Base-by-base conservation (phyloP, 192 early-diverging fungal species). In the Podila epicladia region DNA sequence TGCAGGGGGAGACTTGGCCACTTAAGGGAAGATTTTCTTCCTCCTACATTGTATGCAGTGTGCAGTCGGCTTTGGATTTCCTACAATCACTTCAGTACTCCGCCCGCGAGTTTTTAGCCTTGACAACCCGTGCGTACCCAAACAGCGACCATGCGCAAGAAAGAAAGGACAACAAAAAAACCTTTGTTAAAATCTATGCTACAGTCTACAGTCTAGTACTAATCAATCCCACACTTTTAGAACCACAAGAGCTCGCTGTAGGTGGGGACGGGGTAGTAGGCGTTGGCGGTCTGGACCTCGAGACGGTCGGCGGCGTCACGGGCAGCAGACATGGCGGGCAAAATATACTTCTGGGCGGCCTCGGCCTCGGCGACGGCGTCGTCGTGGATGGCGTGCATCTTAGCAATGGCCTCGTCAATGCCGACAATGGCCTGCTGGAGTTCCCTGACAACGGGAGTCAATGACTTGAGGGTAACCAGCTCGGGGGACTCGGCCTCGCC, bases 201-300 rank as follows among this genome's bases (percentile, higher is more conserved):
- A 41, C 41, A 41, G 15, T 41, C 41, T 11, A 41, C 35, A 37
- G n/a, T n/a, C 35, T 37, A 8, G n/a, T n/a, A n/a, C n/a, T n/a
- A 8, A 8, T 37, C 9, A 13, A 9, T 41, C 41, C 41, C 12
- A 37, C 13, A 15, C 12, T 13, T 37, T 58, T 79, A 79, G 76
- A 79, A 79, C 76, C 76, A 79, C 31, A 97, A 87, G 51, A 99
- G 90, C 88, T 99, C 96, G 33, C 93, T 91, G 90, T 99, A 99
- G 87, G 96, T 97, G 85, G 98, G 98, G 83, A 95, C 91, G 33
- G 96, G 96, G 96, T 97, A 99, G 86, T 86, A 90, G 91, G 95
- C 97, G 90, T 98, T 96, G 32, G 93, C 91, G 57, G 95, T 88
- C 31, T 93, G 59, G n/a, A 76, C 63, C 87, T 99, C 97, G 37